Evolutionary conservation across 2,329 filamentous ascomycete genomes (phyloP).

Genomic region (Achaetomium macrosporum): DNA sequence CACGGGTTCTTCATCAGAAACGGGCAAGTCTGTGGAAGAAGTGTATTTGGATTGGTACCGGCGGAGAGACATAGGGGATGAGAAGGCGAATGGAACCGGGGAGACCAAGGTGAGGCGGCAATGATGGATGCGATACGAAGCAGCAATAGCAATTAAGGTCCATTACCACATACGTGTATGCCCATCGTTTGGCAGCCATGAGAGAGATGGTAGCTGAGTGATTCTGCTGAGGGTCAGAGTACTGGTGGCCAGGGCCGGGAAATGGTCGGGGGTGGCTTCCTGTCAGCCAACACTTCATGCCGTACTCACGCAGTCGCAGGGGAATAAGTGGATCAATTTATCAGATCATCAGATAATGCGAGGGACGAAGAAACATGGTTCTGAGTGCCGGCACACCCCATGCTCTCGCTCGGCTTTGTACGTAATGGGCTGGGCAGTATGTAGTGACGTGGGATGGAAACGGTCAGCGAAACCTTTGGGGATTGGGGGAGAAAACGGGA

Average conservation of each 20-base stretch:
- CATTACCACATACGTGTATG: no score
- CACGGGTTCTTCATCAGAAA: background rate
- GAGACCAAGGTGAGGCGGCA: no score
- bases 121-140: background rate
- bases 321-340: constrained; percentile 20
- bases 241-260: no score
- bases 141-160: no score
- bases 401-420: background rate
- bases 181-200: no score
- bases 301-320: no score
- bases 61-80: background rate
- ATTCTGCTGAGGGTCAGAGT: no score
- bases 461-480: no score
- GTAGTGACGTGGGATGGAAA: background rate
- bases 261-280: no score
- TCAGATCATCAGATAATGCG: constrained; percentile 33
- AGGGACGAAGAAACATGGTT: constrained; percentile 2
- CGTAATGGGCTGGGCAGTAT: constrained; percentile 1
- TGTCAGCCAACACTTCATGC: no score
- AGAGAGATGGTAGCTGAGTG: no score
- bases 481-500: no score
- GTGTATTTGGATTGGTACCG: constrained; percentile 9
- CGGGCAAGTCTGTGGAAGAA: background rate
- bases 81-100: background rate
- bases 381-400: background rate